Evolutionary conservation across 306 rosid genomes (phyloP).

Genomic region (Lotus japonicus): DNA sequence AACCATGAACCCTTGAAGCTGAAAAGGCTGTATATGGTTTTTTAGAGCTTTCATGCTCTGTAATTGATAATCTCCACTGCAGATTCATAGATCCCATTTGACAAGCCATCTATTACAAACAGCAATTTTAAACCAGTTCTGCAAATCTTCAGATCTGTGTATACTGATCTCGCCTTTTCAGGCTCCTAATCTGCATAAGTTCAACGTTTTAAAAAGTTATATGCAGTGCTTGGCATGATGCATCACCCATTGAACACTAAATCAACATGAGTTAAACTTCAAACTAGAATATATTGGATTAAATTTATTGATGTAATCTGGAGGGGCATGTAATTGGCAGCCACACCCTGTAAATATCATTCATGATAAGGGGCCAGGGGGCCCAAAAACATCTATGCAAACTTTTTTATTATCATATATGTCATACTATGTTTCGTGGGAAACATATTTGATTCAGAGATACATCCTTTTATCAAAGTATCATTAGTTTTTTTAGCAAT

Average conservation of each 20-base stretch:
- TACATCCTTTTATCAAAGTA: not conserved
- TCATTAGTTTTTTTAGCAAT: not conserved
- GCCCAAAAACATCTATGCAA: not conserved
- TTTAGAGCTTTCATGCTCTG: conserved; percentile 32
- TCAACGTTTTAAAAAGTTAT: not conserved
- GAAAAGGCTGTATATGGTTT: conserved; percentile 27
- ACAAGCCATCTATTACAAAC: conserved; percentile 36
- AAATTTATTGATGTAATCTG: not conserved
- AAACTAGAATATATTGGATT: not conserved
- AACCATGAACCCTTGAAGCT: conserved; percentile 34
- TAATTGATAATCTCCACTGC: conserved; percentile 33
- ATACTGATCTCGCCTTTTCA: not conserved
- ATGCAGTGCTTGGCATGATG: not conserved
- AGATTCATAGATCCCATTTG: conserved; percentile 31
- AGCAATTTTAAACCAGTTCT: not conserved
- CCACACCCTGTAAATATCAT: not conserved
- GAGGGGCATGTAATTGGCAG: not conserved
- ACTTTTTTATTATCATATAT: not conserved
- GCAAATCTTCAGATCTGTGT: not conserved
- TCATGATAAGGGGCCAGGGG: not conserved
- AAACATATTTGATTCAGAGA: not conserved
- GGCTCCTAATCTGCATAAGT: conserved; percentile 25
- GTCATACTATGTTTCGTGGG: not conserved
- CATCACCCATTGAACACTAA: not conserved
- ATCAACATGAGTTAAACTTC: not conserved